phyloP scores from a whole-genome alignment of 2,329 filamentous ascomycete genomes.

The Colletotrichum shisoi region DNA sequence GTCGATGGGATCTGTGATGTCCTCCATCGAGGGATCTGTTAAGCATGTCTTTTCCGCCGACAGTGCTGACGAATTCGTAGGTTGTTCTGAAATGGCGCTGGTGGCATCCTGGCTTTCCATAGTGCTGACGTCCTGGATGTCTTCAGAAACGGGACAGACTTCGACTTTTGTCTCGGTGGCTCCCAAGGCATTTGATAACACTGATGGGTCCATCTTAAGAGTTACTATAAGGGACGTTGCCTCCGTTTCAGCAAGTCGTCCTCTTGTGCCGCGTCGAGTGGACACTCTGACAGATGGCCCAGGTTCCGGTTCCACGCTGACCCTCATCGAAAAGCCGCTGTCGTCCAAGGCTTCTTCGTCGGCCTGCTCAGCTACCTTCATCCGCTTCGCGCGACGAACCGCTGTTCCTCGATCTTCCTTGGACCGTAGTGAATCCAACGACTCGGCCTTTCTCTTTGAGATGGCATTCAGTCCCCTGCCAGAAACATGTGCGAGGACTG shows the following conservation, averaged over 20 bases:
- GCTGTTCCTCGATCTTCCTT: constrained; percentile 4
- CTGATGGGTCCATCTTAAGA: constrained; percentile 23
- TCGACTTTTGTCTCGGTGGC: neutral
- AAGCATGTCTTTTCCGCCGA: neutral
- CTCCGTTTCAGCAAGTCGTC: neutral
- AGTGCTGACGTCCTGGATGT: neutral
- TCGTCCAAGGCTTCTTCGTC: constrained; percentile 11
- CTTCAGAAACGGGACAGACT: neutral
- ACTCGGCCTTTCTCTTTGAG: constrained; percentile 29
- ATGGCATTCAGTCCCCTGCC: constrained; percentile 22
- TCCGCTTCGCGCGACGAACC: constrained; percentile 17
- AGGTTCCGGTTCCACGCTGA: neutral
- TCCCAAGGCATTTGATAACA: constrained; percentile 20
- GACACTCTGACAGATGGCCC: neutral
- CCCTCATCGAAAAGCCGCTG: neutral
- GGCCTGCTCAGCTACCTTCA: neutral
- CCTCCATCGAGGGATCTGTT: neutral
- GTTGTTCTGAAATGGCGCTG: neutral
- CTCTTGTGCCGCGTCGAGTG: constrained; percentile 15
- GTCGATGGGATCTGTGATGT: neutral
- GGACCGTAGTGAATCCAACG: neutral
- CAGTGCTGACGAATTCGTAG: neutral
- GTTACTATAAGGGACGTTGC: constrained; percentile 24
- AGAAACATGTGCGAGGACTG: constrained; percentile 23
- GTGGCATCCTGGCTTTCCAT: neutral